A percentile compares a stretch with the other conserved stretches of the same genome.
These are phyloP conservation scores for Pisolithus marmoratus DNA, from an alignment of 768 basidiomycete species.

Conservation along the genomic window DNA sequence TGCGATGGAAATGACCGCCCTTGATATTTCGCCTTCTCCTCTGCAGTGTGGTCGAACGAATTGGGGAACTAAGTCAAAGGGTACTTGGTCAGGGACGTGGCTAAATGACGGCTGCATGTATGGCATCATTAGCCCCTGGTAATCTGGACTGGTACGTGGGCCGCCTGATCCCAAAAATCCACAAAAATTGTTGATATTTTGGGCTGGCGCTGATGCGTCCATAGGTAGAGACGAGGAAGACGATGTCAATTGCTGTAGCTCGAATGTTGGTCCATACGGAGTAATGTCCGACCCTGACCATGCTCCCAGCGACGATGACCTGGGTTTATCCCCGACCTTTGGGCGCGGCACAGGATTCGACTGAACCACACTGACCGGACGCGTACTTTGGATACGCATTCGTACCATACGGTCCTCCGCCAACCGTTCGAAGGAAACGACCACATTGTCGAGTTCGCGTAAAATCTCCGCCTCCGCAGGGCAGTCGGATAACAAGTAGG, in stretches of 20 bases:
- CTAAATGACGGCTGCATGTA: conserved; percentile 27
- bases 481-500: conserved; percentile 35
- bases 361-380: conserved; percentile 35
- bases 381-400: conserved; percentile 63
- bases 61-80: conserved; percentile 27
- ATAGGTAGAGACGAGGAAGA: conserved; percentile 37
- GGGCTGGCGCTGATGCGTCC: conserved; percentile 28
- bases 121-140: conserved; percentile 19
- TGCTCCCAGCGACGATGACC: conserved; percentile 16
- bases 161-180: conserved; percentile 57
- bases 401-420: conserved; percentile 67
- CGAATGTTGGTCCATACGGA: conserved; percentile 7
- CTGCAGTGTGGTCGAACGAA: conserved; percentile 18
- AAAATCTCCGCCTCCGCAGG: conserved; percentile 46
- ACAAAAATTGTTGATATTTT: conserved; percentile 32
- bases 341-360: conserved; percentile 5
- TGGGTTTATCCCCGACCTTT: conserved; percentile 11
- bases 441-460: conserved; percentile 47
- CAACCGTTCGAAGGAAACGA: conserved; percentile 69
- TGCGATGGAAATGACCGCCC: conserved; percentile 62
- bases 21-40: conserved; percentile 35
- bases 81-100: conserved; percentile 14
- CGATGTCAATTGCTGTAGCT: conserved; percentile 16
- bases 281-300: conserved; percentile 19
- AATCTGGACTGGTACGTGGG: conserved; percentile 18